Conservation (phyloP, 129 eudicot species). For the Lactuca sativa region DNA sequence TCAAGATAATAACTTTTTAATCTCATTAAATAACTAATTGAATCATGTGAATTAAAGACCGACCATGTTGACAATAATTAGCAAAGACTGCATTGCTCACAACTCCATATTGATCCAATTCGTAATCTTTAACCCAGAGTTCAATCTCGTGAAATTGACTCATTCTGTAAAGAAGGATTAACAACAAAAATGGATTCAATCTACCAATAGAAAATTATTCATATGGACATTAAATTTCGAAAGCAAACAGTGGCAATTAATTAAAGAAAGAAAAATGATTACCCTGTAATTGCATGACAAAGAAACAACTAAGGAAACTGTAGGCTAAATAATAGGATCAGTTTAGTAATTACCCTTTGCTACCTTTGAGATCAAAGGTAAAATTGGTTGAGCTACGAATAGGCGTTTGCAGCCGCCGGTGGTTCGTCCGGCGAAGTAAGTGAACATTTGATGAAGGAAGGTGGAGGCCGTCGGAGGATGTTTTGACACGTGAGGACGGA, state of each 20-base stretch:
- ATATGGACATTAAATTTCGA: neutral
- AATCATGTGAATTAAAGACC: slow-evolving; percentile 9
- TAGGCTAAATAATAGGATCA: neutral
- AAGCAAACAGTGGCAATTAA: no score
- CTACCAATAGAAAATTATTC: slow-evolving; percentile 3
- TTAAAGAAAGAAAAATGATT: no score
- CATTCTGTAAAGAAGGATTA: slow-evolving; percentile 55
- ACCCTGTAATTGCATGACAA: no score
- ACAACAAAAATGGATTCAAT: slow-evolving; percentile 15
- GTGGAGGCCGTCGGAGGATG: slow-evolving; percentile 21
- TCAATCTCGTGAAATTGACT: slow-evolving; percentile 63
- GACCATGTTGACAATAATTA: slow-evolving; percentile 91
- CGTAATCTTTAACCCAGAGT: slow-evolving; percentile 82
- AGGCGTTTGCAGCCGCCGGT: slow-evolving; percentile 34
- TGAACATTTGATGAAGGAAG: slow-evolving; percentile 21
- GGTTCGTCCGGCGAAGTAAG: slow-evolving; percentile 20
- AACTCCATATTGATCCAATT: slow-evolving; percentile 90
- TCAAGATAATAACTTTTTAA: neutral
- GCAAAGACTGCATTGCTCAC: slow-evolving; percentile 83
- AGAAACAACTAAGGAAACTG: neutral
- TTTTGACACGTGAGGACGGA: slow-evolving; percentile 29
- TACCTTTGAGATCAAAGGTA: slow-evolving; percentile 51
- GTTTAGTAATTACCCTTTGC: slow-evolving; percentile 51
- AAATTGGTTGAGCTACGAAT: slow-evolving; percentile 32
- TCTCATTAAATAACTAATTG: neutral